Conservation (phyloP, 352 stramenopile genomes). For the Hyphochytrium catenoides region DNA sequence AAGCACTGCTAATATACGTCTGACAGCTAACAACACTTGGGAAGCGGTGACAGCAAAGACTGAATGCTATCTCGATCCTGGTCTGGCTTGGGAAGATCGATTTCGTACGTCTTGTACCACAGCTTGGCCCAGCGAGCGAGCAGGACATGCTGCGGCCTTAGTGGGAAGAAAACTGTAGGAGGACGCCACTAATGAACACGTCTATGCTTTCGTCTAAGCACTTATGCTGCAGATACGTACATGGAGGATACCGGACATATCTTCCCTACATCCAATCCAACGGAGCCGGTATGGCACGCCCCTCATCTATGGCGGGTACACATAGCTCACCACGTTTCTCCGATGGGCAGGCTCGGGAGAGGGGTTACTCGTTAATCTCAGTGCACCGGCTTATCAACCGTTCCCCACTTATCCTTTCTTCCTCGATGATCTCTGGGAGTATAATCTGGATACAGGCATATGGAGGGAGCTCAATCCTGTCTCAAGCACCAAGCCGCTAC, state of each 20-base stretch:
- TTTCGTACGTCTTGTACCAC: slow-evolving; percentile 26
- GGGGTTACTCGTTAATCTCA: slow-evolving; percentile 7
- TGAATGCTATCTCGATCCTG: no score
- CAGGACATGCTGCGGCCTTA: slow-evolving; percentile 49
- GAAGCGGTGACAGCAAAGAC: no score
- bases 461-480: slow-evolving; percentile 39
- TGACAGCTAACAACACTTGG: no score
- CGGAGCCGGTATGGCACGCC: slow-evolving; percentile 34
- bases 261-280: slow-evolving; percentile 79
- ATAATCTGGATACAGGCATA: slow-evolving; percentile 46
- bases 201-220: no score
- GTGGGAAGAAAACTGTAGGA: slow-evolving; percentile 38
- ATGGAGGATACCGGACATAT: slow-evolving; percentile 80
- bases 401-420: slow-evolving; percentile 80
- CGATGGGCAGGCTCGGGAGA: no score
- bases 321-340: no score
- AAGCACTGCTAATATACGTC: no score
- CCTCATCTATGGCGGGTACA: no score
- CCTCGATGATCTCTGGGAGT: slow-evolving; percentile 79
- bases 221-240: slow-evolving; percentile 48
- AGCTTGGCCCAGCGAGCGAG: slow-evolving; percentile 58
- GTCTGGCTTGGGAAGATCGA: no score
- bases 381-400: slow-evolving; percentile 30
- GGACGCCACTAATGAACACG: no score
- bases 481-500: neutral